A percentile compares a stretch with the other conserved stretches of the same genome.
phyloP scores from a whole-genome alignment of 305 asterid species.

The Fraxinus floribunda region DNA sequence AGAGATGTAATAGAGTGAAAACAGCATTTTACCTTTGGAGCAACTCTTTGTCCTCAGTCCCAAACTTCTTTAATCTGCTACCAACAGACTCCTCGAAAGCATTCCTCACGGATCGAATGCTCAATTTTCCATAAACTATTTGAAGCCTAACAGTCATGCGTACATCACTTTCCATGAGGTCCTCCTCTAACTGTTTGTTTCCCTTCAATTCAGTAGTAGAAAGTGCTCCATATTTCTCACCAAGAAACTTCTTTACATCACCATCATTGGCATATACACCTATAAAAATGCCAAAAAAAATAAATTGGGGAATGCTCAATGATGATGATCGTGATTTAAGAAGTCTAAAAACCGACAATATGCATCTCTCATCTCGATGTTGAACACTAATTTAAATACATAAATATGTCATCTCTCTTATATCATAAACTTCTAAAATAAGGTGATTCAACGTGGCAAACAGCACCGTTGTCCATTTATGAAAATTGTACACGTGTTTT shows the following conservation, averaged over 20 bases:
- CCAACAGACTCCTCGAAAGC: slow-evolving; percentile 90
- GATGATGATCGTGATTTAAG: neutral
- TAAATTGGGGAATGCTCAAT: neutral
- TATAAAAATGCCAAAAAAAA: slow-evolving; percentile 19
- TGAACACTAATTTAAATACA: neutral
- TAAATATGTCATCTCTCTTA: neutral
- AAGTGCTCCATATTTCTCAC: slow-evolving; percentile 47
- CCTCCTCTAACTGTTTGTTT: slow-evolving; percentile 44
- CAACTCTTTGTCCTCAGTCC: slow-evolving; percentile 61
- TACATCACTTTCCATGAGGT: slow-evolving; percentile 69
- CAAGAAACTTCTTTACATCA: slow-evolving; percentile 48
- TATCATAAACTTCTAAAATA: neutral
- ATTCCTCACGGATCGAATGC: slow-evolving; percentile 64
- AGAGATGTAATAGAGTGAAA: neutral
- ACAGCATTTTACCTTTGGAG: slow-evolving; percentile 53
- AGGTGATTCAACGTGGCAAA: neutral
- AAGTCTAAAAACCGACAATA: neutral
- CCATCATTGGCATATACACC: slow-evolving; percentile 87
- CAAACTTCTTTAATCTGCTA: slow-evolving; percentile 58
- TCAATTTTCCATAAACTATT: slow-evolving; percentile 78
- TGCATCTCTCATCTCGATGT: neutral
- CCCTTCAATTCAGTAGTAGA: slow-evolving; percentile 41
- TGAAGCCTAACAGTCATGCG: slow-evolving; percentile 81
- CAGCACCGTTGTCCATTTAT: neutral
- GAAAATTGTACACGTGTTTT: neutral